Evolutionary conservation across 2,329 filamentous ascomycete genomes (phyloP).

Genomic region (Fusarium ambrosium): DNA sequence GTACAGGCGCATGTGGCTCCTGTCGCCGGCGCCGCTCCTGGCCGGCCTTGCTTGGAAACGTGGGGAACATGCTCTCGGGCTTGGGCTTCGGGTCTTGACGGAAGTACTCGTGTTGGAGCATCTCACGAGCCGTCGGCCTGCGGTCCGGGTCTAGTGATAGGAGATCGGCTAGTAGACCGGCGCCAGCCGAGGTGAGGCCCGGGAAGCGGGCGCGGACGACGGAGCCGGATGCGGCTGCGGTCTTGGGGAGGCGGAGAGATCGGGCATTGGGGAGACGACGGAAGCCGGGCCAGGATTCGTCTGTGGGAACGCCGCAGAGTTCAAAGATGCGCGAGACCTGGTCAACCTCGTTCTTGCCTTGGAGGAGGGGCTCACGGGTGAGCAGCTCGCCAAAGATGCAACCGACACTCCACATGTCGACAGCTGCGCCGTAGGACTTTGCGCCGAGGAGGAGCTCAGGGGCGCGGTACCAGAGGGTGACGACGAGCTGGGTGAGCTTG

Average conservation of each 20-base stretch:
- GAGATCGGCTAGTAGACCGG: slow-evolving; percentile 75
- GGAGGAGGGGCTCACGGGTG: slow-evolving; percentile 83
- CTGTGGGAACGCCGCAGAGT: slow-evolving; percentile 87
- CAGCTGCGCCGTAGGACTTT: slow-evolving; percentile 77
- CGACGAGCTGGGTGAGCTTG: slow-evolving; percentile 90
- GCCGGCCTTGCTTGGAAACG: slow-evolving; percentile 94
- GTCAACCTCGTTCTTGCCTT: slow-evolving; percentile 93
- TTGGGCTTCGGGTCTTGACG: slow-evolving; percentile 90
- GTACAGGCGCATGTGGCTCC: slow-evolving; percentile 84
- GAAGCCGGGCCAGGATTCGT: slow-evolving; percentile 88
- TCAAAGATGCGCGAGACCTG: slow-evolving; percentile 90
- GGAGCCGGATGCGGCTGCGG: slow-evolving; percentile 58
- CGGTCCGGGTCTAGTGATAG: slow-evolving; percentile 80
- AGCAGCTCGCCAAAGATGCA: slow-evolving; percentile 96
- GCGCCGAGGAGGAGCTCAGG: slow-evolving; percentile 91
- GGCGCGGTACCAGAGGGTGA: slow-evolving; percentile 96
- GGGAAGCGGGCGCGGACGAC: slow-evolving; percentile 84
- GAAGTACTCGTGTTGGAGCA: slow-evolving; percentile 88
- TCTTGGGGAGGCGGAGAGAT: slow-evolving; percentile 76
- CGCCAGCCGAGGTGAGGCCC: slow-evolving; percentile 81
- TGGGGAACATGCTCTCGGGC: slow-evolving; percentile 92
- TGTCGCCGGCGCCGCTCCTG: slow-evolving; percentile 83
- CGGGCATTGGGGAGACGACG: slow-evolving; percentile 88
- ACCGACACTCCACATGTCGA: slow-evolving; percentile 97
- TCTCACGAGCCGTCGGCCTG: slow-evolving; percentile 78